phyloP scores from a whole-genome alignment of 768 basidiomycete species.

The Kwoniella sp. region DNA sequence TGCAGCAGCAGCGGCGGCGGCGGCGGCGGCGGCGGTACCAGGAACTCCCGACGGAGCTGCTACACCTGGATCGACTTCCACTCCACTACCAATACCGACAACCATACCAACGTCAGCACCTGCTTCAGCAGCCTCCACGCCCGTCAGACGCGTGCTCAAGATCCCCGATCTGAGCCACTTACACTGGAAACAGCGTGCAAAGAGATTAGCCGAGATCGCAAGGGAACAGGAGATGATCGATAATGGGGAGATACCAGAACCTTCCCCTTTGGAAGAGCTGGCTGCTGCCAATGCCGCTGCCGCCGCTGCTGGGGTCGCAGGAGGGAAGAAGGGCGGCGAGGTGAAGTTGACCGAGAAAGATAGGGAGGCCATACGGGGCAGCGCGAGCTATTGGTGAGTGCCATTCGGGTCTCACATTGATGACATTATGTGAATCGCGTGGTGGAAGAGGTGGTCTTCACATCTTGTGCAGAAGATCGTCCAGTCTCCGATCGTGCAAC shows the following conservation, averaged over 20 bases:
- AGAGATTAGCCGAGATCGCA: conserved; percentile 23
- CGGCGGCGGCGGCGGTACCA: not conserved
- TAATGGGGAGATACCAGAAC: conserved; percentile 22
- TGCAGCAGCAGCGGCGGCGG: not conserved
- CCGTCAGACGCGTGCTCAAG: conserved; percentile 9
- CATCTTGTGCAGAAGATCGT: not conserved
- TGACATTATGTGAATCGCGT: too few species aligned
- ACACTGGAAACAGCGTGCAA: conserved; percentile 33
- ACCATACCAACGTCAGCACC: not conserved
- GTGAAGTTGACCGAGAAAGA: conserved; percentile 30
- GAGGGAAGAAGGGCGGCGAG: conserved; percentile 22
- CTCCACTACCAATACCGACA: not conserved
- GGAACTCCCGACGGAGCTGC: not conserved
- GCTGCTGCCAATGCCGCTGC: not conserved
- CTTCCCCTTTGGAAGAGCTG: conserved; percentile 7
- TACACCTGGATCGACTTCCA: not conserved
- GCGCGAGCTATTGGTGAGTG: conserved; percentile 51
- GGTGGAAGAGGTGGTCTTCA: too few species aligned
- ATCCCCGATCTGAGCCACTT: conserved; percentile 27
- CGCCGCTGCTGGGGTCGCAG: not conserved
- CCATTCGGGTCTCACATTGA: too few species aligned
- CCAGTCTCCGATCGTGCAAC: too few species aligned
- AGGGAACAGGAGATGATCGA: conserved; percentile 19
- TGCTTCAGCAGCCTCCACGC: conserved; percentile 2
- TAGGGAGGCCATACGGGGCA: conserved; percentile 33